Conservation (phyloP, 2,329 filamentous ascomycete species). For the Orbilia oligospora region DNA sequence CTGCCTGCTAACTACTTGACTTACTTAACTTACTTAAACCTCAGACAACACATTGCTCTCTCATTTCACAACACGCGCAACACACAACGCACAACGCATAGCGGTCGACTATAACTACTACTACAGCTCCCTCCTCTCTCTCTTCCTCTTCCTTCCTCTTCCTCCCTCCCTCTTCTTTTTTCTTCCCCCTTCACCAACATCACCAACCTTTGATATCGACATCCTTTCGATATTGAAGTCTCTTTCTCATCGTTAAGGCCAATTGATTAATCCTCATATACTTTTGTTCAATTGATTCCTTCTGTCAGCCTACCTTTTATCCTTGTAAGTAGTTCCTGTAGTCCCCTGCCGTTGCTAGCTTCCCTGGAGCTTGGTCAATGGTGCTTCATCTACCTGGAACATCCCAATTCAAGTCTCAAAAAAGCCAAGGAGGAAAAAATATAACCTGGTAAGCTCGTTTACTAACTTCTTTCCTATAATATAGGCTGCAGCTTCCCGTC, state of each 20-base stretch:
- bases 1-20: neutral
- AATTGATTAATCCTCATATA: neutral
- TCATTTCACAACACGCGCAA: conserved; percentile 9
- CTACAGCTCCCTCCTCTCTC: neutral
- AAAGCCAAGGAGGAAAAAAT: neutral
- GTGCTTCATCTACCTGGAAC: neutral
- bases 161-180: neutral
- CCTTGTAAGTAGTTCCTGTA: conserved; percentile 13
- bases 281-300: neutral
- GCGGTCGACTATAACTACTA: neutral
- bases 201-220: neutral
- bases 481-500: conserved; percentile 24
- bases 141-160: neutral
- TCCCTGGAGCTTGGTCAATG: neutral
- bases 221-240: too few relatives aligned
- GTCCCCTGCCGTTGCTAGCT: neutral
- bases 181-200: neutral
- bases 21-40: too few relatives aligned
- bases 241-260: neutral
- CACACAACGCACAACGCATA: neutral
- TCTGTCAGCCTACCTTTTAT: neutral
- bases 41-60: neutral
- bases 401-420: too few relatives aligned
- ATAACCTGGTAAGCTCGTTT: conserved; percentile 3
- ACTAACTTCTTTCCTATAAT: neutral